A percentile compares a stretch with the other conserved stretches of the same genome.
Evolutionary conservation across 2,329 filamentous ascomycete genomes (phyloP).

Genomic region (Orbilia ellipsospora): DNA sequence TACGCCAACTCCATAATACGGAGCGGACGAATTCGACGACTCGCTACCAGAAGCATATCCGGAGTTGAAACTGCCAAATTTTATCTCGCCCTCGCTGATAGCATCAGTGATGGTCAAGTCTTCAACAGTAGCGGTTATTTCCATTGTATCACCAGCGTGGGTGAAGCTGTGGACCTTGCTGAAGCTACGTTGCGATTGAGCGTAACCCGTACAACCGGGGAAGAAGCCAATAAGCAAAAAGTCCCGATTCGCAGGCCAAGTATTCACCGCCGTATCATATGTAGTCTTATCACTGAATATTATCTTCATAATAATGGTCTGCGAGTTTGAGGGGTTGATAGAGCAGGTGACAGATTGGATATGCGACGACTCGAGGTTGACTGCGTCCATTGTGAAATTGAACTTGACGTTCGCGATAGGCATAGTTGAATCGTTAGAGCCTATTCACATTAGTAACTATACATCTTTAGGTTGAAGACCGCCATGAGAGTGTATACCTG

Average conservation of each 20-base stretch:
- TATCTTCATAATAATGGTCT: constrained; percentile 34
- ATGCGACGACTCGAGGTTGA: constrained; percentile 44
- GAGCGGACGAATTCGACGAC: constrained; percentile 21
- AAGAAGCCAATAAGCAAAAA: constrained; percentile 46
- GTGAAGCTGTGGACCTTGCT: constrained; percentile 38
- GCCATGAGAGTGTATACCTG: constrained; percentile 20
- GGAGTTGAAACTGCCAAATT: constrained; percentile 41
- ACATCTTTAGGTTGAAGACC: neutral
- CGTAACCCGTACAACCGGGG: constrained; percentile 33
- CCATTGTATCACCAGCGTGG: constrained; percentile 7
- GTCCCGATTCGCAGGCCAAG: constrained; percentile 34
- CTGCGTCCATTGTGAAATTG: constrained; percentile 42
- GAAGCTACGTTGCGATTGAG: constrained; percentile 24
- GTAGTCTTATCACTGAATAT: constrained; percentile 34
- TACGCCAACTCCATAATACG: constrained; percentile 44
- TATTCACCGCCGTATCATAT: constrained; percentile 30
- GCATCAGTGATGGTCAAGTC: constrained; percentile 26
- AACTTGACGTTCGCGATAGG: constrained; percentile 47
- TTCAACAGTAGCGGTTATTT: constrained; percentile 23
- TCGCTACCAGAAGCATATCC: constrained; percentile 2
- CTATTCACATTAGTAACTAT: constrained; percentile 19
- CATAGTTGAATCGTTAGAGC: constrained; percentile 22
- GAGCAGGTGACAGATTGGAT: constrained; percentile 48
- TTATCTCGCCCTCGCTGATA: constrained; percentile 49
- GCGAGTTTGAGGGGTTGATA: constrained; percentile 7